phyloP scores from a whole-genome alignment of 352 stramenopile genomes.

The Globisporangium nagaii region DNA sequence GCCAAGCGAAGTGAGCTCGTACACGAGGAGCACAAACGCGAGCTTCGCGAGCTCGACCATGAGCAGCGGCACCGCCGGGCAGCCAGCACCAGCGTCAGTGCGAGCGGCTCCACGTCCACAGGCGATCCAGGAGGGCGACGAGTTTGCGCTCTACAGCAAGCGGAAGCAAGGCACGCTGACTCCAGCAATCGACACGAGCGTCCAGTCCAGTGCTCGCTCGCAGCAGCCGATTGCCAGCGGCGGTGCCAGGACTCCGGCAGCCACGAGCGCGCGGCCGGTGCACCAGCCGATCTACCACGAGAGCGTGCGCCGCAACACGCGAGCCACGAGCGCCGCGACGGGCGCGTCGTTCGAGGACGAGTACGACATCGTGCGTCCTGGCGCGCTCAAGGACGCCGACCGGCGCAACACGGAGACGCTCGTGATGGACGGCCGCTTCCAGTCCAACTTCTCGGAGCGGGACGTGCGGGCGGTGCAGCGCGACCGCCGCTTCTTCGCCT shows the following conservation, averaged over 20 bases:
- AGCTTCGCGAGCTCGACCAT: neutral
- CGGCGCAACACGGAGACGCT: slow-evolving; percentile 66
- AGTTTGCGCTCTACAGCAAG: slow-evolving; percentile 3
- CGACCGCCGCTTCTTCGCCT: slow-evolving; percentile 12
- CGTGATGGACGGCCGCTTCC: slow-evolving; percentile 48
- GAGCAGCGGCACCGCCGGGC: neutral
- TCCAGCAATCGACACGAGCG: no score
- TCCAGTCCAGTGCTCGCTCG: no score
- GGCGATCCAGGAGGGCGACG: neutral
- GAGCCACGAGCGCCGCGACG: slow-evolving; percentile 2
- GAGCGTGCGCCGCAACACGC: neutral
- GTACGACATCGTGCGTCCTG: slow-evolving; percentile 71
- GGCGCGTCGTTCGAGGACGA: slow-evolving; percentile 33
- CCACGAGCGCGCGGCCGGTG: neutral
- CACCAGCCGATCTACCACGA: slow-evolving; percentile 9
- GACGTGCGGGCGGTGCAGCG: slow-evolving; percentile 27
- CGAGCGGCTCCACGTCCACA: slow-evolving; percentile 1
- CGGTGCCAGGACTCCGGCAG: neutral
- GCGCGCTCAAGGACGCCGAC: slow-evolving; percentile 46
- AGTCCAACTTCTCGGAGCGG: slow-evolving; percentile 53
- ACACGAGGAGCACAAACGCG: neutral
- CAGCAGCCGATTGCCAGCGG: neutral
- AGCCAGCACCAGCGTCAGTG: neutral
- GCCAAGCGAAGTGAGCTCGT: slow-evolving; percentile 16
- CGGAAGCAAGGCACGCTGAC: no score